Evolutionary conservation across 1,139 yeast species (phyloP).

Genomic region (Nadsonia commutata): DNA sequence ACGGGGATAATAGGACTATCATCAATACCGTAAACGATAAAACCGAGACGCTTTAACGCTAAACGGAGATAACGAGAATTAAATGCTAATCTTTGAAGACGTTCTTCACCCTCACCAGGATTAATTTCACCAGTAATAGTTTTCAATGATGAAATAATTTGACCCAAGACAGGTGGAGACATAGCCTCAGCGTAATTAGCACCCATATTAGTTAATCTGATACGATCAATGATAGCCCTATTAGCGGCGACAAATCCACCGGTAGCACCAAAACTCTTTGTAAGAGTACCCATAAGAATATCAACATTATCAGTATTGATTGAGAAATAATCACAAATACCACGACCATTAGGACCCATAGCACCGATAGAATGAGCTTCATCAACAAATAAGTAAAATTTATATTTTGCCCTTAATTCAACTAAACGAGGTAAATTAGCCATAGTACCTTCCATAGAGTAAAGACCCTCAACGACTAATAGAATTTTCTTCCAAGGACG

Average conservation of each 20-base stretch:
- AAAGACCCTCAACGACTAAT: slow-evolving; percentile 88
- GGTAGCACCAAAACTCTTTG: slow-evolving; percentile 96
- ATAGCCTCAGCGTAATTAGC: slow-evolving; percentile 71
- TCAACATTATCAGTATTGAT: slow-evolving; percentile 66
- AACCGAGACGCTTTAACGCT: slow-evolving; percentile 84
- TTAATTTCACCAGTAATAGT: slow-evolving; percentile 68
- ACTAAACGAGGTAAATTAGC: slow-evolving; percentile 70
- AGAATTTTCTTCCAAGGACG: slow-evolving; percentile 95
- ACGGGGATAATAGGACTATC: slow-evolving; percentile 95
- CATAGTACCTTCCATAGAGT: slow-evolving; percentile 96
- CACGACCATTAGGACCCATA: slow-evolving; percentile 83
- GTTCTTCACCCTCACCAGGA: slow-evolving; percentile 88
- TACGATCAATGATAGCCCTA: slow-evolving; percentile 50
- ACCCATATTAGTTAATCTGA: slow-evolving; percentile 61
- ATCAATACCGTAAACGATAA: slow-evolving; percentile 86
- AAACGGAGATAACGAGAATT: slow-evolving; percentile 84
- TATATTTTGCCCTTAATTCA: slow-evolving; percentile 68
- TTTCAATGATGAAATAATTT: slow-evolving; percentile 65
- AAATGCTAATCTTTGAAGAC: slow-evolving; percentile 86
- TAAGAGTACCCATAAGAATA: slow-evolving; percentile 90
- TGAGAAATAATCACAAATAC: slow-evolving; percentile 86
- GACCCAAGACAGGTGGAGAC: slow-evolving; percentile 83
- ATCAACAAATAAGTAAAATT: slow-evolving; percentile 80
- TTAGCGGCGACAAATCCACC: slow-evolving; percentile 90
- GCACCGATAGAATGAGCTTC: slow-evolving; percentile 99